Evolutionary conservation across 306 rosid species (phyloP).

Genomic region (Chamaecrista fasciculata): DNA sequence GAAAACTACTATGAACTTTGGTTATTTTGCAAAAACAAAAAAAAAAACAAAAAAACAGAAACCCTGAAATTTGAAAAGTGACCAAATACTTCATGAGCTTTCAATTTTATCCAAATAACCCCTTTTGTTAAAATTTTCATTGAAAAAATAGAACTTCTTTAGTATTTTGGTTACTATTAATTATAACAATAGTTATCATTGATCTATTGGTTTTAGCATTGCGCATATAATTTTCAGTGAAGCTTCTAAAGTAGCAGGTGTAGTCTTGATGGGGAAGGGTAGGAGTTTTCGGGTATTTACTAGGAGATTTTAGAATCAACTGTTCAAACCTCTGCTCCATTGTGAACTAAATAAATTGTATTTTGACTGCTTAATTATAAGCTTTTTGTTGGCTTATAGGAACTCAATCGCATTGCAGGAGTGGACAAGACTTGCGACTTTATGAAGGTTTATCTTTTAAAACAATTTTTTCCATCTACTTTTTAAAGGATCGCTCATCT

Average conservation of each 20-base stretch:
- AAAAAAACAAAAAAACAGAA: too few relatives aligned
- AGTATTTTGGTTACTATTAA: too few relatives aligned
- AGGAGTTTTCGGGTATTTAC: not conserved
- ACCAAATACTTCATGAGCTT: too few relatives aligned
- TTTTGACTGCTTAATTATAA: not conserved
- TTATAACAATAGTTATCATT: too few relatives aligned
- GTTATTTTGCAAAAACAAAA: too few relatives aligned
- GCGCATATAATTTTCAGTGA: not conserved
- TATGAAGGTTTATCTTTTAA: constrained; percentile 63
- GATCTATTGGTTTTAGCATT: constrained; percentile 1
- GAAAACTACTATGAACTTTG: too few relatives aligned
- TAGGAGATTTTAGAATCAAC: not conserved
- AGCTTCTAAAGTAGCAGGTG: not conserved
- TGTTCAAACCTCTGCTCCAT: not conserved
- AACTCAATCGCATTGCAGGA: constrained; percentile 59
- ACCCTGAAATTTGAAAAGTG: too few relatives aligned
- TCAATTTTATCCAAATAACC: too few relatives aligned
- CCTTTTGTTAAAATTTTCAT: too few relatives aligned
- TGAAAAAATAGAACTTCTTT: too few relatives aligned
- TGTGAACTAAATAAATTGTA: not conserved
- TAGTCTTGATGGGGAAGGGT: too few relatives aligned
- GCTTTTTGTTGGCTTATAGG: constrained; percentile 43
- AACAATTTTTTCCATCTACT: constrained; percentile 14
- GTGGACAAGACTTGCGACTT: constrained; percentile 71
- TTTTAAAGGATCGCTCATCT: not conserved